Conservation (phyloP, 192 early-diverging fungal species). For the Mortierella claussenii region DNA sequence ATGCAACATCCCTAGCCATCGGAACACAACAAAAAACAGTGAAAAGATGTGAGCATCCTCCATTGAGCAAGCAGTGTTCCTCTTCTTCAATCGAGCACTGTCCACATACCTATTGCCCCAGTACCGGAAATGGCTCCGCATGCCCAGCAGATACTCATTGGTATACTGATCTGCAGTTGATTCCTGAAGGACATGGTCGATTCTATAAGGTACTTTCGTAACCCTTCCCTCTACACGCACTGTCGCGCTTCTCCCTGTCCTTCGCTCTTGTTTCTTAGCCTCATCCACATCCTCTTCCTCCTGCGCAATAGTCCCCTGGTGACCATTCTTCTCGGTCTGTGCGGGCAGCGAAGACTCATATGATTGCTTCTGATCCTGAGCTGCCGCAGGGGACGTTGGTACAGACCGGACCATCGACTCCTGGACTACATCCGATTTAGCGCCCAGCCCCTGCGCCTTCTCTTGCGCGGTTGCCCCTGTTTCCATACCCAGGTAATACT, state of each 20-base stretch:
- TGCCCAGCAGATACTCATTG: conserved; percentile 64
- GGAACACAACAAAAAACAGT: not conserved
- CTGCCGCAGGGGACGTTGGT: not conserved
- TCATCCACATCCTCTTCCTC: conserved; percentile 2
- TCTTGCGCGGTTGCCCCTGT: conserved; percentile 16
- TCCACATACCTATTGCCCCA: conserved; percentile 63
- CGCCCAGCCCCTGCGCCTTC: conserved; percentile 4
- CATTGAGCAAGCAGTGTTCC: not conserved
- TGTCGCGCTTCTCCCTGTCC: conserved; percentile 1
- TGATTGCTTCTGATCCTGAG: not conserved
- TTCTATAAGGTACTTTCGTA: conserved; percentile 46
- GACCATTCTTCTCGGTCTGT: not conserved
- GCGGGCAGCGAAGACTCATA: not conserved
- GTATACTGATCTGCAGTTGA: conserved; percentile 62
- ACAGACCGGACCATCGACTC: conserved; percentile 30
- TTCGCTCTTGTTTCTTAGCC: conserved; percentile 5
- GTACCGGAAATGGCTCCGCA: conserved; percentile 65
- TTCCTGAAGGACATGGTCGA: conserved; percentile 64
- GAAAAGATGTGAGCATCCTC: not conserved
- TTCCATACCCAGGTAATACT: conserved; percentile 15
- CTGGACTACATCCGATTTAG: conserved; percentile 39
- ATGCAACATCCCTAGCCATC: conserved; percentile 32
- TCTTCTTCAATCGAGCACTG: not conserved
- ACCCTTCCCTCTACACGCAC: conserved; percentile 32
- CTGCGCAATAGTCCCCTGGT: not conserved